Evolutionary conservation across 192 early-diverging fungal species (phyloP), one percentile per base, ranked within the genome.

Genomic region (Coemansia guatemalensis): DNA sequence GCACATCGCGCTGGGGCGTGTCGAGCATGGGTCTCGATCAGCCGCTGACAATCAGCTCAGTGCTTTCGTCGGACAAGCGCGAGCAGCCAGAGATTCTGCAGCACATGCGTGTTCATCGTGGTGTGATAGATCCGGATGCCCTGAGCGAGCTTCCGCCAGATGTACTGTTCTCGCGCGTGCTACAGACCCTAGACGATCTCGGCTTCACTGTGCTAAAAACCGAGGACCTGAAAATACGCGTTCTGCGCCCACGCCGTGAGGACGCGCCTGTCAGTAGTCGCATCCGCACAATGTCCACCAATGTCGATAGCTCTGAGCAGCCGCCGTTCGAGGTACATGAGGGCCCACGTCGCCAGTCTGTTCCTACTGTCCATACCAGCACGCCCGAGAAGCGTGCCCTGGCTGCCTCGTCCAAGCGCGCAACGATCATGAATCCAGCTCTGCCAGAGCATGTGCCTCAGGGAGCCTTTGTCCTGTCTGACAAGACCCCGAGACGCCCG

Each of bases 31-130:
- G 65, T 35, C 29, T 62, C 9, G 75, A 75, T 18, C 72, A 75
- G 65, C 69, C 78, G 11, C 44, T 67, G 51, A 63, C 78, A 5
- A 75, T 74, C 4, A 56, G 71, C 39, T 67, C 75, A 8, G 73
- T 78, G 14, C 66, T 77, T 23, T 51, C 75, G 21, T 30, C 57
- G 3, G 71, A 75, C 26, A 44, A 56, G 50, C 69, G 69, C 64
- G 75, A 75, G 18, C 62, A 67, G 58, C 64, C 70, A 14, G 82
- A 83, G 61, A 77, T 79, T 25, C 57, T 86, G 52, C 70, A 81
- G 29, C 87, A 90, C 54, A 84, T 92, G 60, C 85, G 86, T 23
- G 82, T 86, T 22, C 88, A 90, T 58, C 87, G 88, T 48, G 90
- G 90, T 33, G 90, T 87, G 20, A 87, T 92, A 0, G 89, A 90